These are phyloP conservation scores for Leucogyrophana mollusca DNA, from an alignment of 768 basidiomycete genomes.

Conservation along the genomic window DNA sequence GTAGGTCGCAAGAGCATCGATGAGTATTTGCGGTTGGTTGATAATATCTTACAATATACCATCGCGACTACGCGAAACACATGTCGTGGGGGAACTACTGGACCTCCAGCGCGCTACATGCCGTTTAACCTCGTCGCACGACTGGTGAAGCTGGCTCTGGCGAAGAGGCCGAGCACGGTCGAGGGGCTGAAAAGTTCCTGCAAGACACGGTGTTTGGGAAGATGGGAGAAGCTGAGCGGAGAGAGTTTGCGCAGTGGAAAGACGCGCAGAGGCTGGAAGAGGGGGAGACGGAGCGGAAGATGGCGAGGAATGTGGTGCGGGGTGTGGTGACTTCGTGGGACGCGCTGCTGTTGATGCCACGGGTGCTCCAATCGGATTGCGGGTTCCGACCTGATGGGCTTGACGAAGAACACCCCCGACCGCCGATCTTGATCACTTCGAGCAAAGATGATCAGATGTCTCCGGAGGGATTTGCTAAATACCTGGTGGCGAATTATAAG, in stretches of 20 bases:
- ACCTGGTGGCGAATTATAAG: conserved; percentile 45
- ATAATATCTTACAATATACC: conserved; percentile 48
- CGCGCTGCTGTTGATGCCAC: conserved; percentile 45
- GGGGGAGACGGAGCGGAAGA: conserved; percentile 40
- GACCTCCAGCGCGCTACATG: conserved; percentile 41
- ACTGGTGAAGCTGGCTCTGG: conserved; percentile 31
- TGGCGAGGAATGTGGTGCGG: conserved; percentile 41
- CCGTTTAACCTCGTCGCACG: conserved; percentile 39
- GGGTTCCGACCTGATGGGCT: conserved; percentile 41
- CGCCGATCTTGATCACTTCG: conserved; percentile 48
- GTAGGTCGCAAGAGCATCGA: conserved; percentile 49
- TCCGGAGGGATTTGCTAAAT: too few relatives aligned
- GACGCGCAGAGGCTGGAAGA: too few relatives aligned
- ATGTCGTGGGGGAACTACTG: conserved; percentile 50
- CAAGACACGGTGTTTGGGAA: conserved; percentile 45
- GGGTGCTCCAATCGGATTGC: conserved; percentile 51
- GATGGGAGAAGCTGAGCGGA: too few relatives aligned
- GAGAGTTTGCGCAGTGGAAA: too few relatives aligned
- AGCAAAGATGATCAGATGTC: too few relatives aligned
- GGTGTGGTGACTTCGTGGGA: conserved; percentile 52
- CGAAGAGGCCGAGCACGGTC: conserved; percentile 35
- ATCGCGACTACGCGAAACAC: conserved; percentile 42
- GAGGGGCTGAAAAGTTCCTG: conserved; percentile 33
- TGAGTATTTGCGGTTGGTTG: conserved; percentile 43
- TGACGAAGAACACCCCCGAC: conserved; percentile 43